These are phyloP conservation scores for Artomyces pyxidatus DNA, from an alignment of 768 basidiomycete species.

Conservation along the genomic window DNA sequence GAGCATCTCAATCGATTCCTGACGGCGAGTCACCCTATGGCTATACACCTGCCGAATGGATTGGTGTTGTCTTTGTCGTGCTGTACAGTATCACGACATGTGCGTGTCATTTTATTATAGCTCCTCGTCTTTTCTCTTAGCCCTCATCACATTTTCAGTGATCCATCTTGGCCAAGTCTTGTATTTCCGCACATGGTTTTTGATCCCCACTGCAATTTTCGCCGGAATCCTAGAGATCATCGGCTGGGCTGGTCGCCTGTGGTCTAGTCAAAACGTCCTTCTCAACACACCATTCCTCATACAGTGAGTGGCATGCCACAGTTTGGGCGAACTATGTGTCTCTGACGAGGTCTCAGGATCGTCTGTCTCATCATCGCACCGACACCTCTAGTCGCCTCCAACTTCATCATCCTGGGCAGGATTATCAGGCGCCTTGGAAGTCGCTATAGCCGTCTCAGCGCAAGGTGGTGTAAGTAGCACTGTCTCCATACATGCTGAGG, in stretches of 20 bases:
- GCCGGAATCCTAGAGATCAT: conserved; percentile 28
- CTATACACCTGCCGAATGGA: conserved; percentile 8
- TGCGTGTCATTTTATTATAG: background rate
- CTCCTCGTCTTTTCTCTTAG: background rate
- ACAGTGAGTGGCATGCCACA: conserved; percentile 23
- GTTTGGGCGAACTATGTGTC: background rate
- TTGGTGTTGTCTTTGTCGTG: conserved; percentile 3
- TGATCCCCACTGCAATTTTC: conserved; percentile 25
- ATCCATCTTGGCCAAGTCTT: conserved; percentile 22
- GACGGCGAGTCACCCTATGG: too few relatives aligned
- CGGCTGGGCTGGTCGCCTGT: conserved; percentile 31
- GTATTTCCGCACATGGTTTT: conserved; percentile 26
- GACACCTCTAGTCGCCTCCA: conserved; percentile 14
- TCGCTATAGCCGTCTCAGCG: conserved; percentile 17
- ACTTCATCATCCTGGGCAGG: conserved; percentile 16
- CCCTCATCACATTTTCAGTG: conserved; percentile 8
- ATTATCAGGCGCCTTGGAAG: conserved; percentile 14
- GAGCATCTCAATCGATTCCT: too few relatives aligned
- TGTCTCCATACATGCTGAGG: background rate
- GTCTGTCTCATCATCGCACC: conserved; percentile 23
- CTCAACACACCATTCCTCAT: conserved; percentile 29
- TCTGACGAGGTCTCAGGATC: conserved; percentile 15
- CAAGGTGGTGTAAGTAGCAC: conserved; percentile 4
- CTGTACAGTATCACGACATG: conserved; percentile 1
- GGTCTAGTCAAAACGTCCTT: conserved; percentile 22